These are phyloP conservation scores for Starmera stellimalicola DNA, from an alignment of 1,139 yeast genomes.

Conservation along the genomic window DNA sequence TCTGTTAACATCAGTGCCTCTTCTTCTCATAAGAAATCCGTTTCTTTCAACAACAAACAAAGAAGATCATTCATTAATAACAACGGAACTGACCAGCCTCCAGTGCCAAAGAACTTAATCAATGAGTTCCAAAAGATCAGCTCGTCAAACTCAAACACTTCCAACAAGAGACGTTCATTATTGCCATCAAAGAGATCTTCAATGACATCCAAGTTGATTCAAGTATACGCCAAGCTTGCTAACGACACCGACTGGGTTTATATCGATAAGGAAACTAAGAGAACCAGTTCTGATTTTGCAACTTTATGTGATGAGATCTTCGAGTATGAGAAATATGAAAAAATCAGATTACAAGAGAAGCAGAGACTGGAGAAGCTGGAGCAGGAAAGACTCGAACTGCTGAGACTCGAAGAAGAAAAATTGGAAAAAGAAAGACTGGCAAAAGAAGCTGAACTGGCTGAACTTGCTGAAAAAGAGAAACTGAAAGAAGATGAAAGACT, in stretches of 20 bases:
- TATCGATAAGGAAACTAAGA: conserved; percentile 62
- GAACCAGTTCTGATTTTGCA: conserved; percentile 73
- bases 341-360: conserved; percentile 36
- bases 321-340: conserved; percentile 54
- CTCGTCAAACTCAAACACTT: conserved; percentile 16
- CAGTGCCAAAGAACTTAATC: conserved; percentile 25
- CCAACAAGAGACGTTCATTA: conserved; percentile 17
- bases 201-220: conserved; percentile 55
- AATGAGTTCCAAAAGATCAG: conserved; percentile 18
- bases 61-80: conserved; percentile 15
- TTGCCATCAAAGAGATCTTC: conserved; percentile 51
- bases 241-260: conserved; percentile 58
- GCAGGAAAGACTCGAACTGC: no score
- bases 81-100: conserved; percentile 21
- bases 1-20: conserved; percentile 44
- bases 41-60: conserved; percentile 39
- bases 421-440: conserved; percentile 8
- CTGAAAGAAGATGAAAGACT: conserved; percentile 5
- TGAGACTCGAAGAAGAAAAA: conserved; percentile 7
- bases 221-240: conserved; percentile 63
- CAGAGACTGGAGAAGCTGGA: conserved; percentile 11
- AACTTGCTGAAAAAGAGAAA: conserved; percentile 7
- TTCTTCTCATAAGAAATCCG: conserved; percentile 45
- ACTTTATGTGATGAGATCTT: conserved; percentile 67
- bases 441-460: conserved; percentile 15